A percentile compares a stretch with the other conserved stretches of the same genome.
Conservation (phyloP, 805 yeast species). For the Pichia nakasei region DNA sequence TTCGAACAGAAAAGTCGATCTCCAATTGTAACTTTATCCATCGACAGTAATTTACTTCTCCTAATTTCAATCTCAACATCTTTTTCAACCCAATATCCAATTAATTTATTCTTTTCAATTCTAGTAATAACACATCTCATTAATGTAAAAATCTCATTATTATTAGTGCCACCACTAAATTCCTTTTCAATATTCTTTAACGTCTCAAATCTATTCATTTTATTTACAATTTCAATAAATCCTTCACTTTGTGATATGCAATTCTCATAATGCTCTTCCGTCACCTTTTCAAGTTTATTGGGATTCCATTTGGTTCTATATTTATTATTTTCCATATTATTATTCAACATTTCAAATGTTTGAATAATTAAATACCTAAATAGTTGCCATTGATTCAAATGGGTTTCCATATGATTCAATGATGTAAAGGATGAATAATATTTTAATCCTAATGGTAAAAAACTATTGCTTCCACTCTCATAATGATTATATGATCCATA, state of each 20-base stretch:
- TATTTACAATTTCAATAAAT: constrained; percentile 16
- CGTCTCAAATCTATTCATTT: constrained; percentile 11
- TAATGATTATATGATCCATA: neutral
- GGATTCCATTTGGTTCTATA: constrained; percentile 4
- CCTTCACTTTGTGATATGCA: constrained; percentile 10
- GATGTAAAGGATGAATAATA: constrained; percentile 22
- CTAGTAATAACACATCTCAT: constrained; percentile 39
- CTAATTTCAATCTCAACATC: constrained; percentile 34
- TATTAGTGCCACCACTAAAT: constrained; percentile 9
- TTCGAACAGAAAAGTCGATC: constrained; percentile 37
- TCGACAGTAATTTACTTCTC: neutral
- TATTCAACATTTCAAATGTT: constrained; percentile 1
- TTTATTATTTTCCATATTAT: neutral
- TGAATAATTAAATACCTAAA: constrained; percentile 20
- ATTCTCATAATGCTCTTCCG: constrained; percentile 4
- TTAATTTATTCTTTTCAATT: constrained; percentile 21
- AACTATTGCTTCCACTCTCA: constrained; percentile 14
- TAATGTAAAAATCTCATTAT: constrained; percentile 12
- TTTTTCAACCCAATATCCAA: constrained; percentile 39
- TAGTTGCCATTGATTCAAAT: constrained; percentile 25
- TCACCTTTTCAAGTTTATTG: constrained; percentile 3
- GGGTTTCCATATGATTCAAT: constrained; percentile 19
- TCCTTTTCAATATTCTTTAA: neutral
- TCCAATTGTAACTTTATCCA: constrained; percentile 27
- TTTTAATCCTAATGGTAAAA: constrained; percentile 17